Percentiles rank a stretch among this genome's conserved stretches.
Conservation (phyloP, 495 filamentous ascomycete genomes). For the Lasiosphaeria miniovina region DNA sequence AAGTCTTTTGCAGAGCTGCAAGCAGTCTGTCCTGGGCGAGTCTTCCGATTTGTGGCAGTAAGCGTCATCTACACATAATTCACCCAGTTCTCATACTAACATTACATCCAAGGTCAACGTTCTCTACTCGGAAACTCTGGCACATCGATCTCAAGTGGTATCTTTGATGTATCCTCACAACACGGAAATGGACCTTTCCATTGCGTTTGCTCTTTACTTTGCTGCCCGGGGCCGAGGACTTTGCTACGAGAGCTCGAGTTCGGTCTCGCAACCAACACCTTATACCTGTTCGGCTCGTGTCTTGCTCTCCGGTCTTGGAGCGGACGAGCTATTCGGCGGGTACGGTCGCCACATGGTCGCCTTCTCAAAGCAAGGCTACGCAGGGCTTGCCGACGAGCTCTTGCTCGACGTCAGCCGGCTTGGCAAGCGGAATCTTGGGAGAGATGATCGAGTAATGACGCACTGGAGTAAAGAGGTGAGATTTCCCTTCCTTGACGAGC, state of each 20-base stretch:
- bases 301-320: constrained; percentile 87
- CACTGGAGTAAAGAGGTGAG: constrained; percentile 88
- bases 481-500: constrained; percentile 91
- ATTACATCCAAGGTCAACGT: constrained; percentile 64
- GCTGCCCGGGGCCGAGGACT: constrained; percentile 74
- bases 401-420: constrained; percentile 82
- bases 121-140: constrained; percentile 69
- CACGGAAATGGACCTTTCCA: constrained; percentile 99
- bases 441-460: constrained; percentile 87
- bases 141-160: constrained; percentile 66
- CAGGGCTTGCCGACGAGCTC: constrained; percentile 76
- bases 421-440: constrained; percentile 87
- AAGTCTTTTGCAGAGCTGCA: constrained; percentile 71
- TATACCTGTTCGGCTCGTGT: constrained; percentile 77
- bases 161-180: constrained; percentile 86
- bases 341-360: constrained; percentile 83
- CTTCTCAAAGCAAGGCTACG: constrained; percentile 62
- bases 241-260: constrained; percentile 21
- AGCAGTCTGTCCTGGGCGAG: constrained; percentile 64
- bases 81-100: constrained; percentile 7
- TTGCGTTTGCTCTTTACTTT: constrained; percentile 89
- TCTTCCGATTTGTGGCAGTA: constrained; percentile 75
- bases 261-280: constrained; percentile 19
- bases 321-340: constrained; percentile 93
- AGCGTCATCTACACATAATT: constrained; percentile 15